Base-by-base conservation (phyloP, 1,284 basidiomycete genomes). In the Inonotus hispidus region DNA sequence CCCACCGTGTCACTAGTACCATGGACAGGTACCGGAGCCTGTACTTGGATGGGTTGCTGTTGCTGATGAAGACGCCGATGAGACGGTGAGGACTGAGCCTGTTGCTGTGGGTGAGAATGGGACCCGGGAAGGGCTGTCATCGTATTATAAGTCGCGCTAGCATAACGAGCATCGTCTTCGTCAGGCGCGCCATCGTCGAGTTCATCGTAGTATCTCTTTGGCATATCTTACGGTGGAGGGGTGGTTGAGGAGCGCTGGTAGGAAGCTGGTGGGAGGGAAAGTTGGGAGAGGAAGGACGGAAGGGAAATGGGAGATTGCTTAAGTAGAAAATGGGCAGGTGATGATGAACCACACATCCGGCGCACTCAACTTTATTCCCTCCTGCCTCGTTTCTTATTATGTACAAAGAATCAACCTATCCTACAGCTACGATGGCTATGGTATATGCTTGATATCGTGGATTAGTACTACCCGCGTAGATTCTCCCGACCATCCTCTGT, bases 401-500 rank as follows among this genome's bases (percentile, higher is more conserved):
- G 56, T 50, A 58, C 25, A 38, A 29, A 23, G 23, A 29, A 32
- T n/a, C n/a, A 23, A 29, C 7, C 11, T 37, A 53, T 29, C 19
- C 52, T 23, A 19, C 37, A n/a, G n/a, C n/a, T n/a, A n/a, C n/a
- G n/a, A n/a, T 8, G 32, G 3, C 38, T 49, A 65, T 32, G 23
- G 50, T 8, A 78, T 67, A 66, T 76, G 77, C 73, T 87, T 93
- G 72, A 96, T 85, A 70, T 95, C 93, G 71, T 96, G 93, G 39
- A 96, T 85, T 70, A 95, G 87, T 14, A 97, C 88, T 14, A 91
- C 93, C 66, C 84, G 82, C 14, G 94, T 95, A 45, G 89, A 89
- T 66, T 95, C 91, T 39, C 93, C 94, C 70, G 92, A 87, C 93
- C 95, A 98, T 47, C 95, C 96, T 58, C 96, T 82, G 71, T 96